Evolutionary conservation across 805 yeast species (phyloP), one percentile per base, ranked within the genome.

Genomic region (Myxozyma neotropica): DNA sequence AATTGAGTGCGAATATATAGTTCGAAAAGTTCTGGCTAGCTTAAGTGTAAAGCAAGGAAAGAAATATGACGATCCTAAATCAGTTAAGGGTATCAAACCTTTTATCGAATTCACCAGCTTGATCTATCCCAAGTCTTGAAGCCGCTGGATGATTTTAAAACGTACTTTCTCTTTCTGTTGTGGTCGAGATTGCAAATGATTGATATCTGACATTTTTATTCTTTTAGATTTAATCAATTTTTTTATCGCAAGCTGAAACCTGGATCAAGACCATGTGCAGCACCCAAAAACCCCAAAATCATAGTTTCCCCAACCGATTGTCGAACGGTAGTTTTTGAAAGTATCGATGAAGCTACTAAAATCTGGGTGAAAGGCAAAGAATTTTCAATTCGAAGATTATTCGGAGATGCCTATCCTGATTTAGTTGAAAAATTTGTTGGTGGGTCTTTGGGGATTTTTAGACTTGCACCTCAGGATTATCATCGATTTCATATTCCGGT

Each of bases 391-490:
- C 73, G 78, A 4, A 84, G 88, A 63, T 75, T 93, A 2, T 75
- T 88, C 55, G 76, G 79, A 4, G 72, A 73, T 3, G 75, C 77
- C 31, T 72, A 74, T 39, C 77, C 81, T 39, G 70, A 70, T 1
- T 63, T 71, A 15, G 76, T 67, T 5, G 66, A 68, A 12, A 61
- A 65, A 10, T 82, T 81, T 63, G 67, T 72, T 7, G 72, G 76
- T 15, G 87, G 90, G 43, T 77, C 91, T 2, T 73, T 92, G 44
- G 92, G 87, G 0, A 82, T 93, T 1, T 93, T 93, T 72, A 76
- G 99, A 58, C 76, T 93, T 44, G 98, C 99, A 0, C 99, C 99
- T 0, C 99, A 93, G 71, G 99, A 93, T 72, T 93, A 93, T 70
- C 99, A 93, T 71, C 77, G 99, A 46, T 92, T 93, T 73, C 99